Conservation (phyloP, 495 filamentous ascomycete genomes). For the Penicillium nucicola region DNA sequence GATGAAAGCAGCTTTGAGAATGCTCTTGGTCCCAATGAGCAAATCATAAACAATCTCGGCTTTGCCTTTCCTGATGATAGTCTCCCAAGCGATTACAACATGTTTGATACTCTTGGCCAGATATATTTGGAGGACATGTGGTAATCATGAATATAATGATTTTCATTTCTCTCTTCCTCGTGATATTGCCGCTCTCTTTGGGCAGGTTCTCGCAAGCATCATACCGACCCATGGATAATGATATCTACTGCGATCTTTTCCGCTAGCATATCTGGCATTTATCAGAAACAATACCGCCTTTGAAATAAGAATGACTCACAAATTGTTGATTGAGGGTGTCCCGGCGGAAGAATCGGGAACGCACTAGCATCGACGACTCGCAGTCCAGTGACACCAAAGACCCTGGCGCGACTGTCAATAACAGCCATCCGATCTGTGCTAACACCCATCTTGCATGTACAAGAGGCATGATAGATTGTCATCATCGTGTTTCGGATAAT, state of each 20-base stretch:
- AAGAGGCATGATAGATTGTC: conserved; percentile 53
- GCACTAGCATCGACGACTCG: conserved; percentile 59
- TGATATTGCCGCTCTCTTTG: not conserved
- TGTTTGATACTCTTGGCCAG: conserved; percentile 27
- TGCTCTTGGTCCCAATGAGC: conserved; percentile 8
- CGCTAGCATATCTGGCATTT: conserved; percentile 46
- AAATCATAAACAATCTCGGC: conserved; percentile 20
- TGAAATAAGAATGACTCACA: conserved; percentile 32
- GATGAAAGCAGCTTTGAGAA: not conserved
- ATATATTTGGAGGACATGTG: conserved; percentile 24
- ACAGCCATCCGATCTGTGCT: conserved; percentile 48
- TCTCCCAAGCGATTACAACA: conserved; percentile 27
- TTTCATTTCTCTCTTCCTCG: not conserved
- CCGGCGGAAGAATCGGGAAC: conserved; percentile 55
- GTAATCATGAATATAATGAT: conserved; percentile 7
- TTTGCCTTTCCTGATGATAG: conserved; percentile 23
- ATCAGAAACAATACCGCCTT: not conserved
- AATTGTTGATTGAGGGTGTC: conserved; percentile 51
- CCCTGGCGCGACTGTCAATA: conserved; percentile 47
- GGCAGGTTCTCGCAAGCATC: not conserved
- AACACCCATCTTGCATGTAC: conserved; percentile 51
- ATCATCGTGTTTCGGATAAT: conserved; percentile 37
- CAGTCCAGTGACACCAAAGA: conserved; percentile 49
- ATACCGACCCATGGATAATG: conserved; percentile 1
- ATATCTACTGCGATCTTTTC: conserved; percentile 62